Conservation (phyloP, 2,329 filamentous ascomycete genomes). For the Epicoccum sorghinum region DNA sequence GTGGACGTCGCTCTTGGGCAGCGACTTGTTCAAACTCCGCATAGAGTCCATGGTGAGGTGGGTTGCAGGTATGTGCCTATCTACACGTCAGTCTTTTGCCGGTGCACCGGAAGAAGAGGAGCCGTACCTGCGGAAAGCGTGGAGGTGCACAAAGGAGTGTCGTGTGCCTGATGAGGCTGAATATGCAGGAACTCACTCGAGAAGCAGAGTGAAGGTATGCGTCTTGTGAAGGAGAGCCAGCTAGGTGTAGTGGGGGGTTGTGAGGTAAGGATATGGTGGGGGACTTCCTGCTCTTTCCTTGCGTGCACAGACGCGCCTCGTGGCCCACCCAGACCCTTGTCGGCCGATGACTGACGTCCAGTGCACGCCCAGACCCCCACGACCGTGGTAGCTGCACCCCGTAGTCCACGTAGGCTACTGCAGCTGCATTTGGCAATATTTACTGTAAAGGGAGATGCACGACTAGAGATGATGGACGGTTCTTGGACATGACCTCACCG, state of each 20-base stretch:
- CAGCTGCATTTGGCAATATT: neutral
- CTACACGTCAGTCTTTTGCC: slow-evolving; percentile 11
- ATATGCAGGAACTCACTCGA: neutral
- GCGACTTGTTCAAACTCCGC: slow-evolving; percentile 50
- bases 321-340: slow-evolving; percentile 8
- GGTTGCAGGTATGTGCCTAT: slow-evolving; percentile 10
- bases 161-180: slow-evolving; percentile 9
- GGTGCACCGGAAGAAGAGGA: neutral
- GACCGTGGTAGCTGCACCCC: neutral
- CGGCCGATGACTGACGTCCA: neutral
- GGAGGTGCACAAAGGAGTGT: slow-evolving; percentile 2
- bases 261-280: slow-evolving; percentile 6
- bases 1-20: slow-evolving; percentile 63
- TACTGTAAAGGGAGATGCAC: neutral
- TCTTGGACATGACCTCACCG: slow-evolving; percentile 27
- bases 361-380: slow-evolving; percentile 1
- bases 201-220: neutral
- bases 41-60: slow-evolving; percentile 47
- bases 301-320: slow-evolving; percentile 4
- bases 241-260: neutral
- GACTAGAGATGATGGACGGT: slow-evolving; percentile 2
- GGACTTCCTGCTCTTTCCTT: slow-evolving; percentile 8
- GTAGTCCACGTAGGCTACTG: neutral
- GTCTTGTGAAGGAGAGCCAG: neutral
- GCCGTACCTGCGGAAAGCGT: slow-evolving; percentile 12